phyloP scores from a whole-genome alignment of 2,329 filamentous ascomycete genomes.

The Fusarium circinatum region DNA sequence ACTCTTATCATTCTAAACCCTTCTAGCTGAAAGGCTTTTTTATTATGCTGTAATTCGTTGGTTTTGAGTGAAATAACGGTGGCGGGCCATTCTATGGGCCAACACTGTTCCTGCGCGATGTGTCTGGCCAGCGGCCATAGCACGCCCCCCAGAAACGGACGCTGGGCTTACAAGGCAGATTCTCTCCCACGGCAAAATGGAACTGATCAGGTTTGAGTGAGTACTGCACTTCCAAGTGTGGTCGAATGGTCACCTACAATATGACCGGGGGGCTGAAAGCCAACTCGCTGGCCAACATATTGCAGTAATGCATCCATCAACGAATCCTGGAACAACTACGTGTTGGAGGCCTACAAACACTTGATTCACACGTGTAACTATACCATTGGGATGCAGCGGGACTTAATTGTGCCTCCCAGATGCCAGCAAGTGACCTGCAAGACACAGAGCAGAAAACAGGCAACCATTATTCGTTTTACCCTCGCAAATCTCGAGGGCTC shows the following conservation, averaged over 20 bases:
- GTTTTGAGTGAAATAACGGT: accelerated
- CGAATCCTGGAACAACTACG: not conserved
- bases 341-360: not conserved
- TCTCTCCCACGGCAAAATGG: accelerated
- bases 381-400: accelerated
- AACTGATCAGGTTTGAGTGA: accelerated
- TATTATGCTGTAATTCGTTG: not conserved
- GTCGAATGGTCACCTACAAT: not conserved
- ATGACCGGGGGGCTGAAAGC: not conserved
- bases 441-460: not conserved
- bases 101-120: not conserved
- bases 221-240: not conserved
- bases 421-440: not conserved
- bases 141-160: not conserved
- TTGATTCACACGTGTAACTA: not conserved
- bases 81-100: not conserved
- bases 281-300: no score
- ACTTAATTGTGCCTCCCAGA: no score
- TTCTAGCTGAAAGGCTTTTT: accelerated
- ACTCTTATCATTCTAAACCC: not conserved
- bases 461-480: not conserved
- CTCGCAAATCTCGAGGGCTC: not conserved
- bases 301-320: not conserved
- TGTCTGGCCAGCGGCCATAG: not conserved
- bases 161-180: not conserved